Base-by-base conservation (phyloP, 1,139 yeast species). In the Taphrina pruni region DNA sequence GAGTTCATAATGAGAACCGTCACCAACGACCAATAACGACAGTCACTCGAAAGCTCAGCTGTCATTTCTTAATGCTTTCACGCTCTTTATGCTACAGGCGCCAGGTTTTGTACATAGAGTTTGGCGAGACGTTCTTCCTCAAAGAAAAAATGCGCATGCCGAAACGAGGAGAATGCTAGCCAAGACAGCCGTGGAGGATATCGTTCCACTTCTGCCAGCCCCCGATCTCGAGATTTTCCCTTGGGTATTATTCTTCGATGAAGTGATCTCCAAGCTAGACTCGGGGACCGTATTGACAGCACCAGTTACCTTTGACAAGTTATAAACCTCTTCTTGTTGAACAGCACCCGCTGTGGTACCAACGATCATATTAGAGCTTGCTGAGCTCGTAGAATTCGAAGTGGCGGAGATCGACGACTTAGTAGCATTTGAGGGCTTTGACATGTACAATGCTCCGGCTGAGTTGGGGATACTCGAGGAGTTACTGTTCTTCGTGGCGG, bases 81-180 rank as follows among this genome's bases (percentile, higher is more conserved):
- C 14, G 11, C 11, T 14, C 11, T 45, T 1, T n/a, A 45, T 45
- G 48, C 48, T 45, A 45, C 48, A 14, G 32, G 48, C 43, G 4
- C 11, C 43, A 39, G 11, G 6, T 39, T 39, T 14, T 39, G 43
- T 39, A 39, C 43, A 39, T 14, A 26, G 32, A 26, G 32, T 26
- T 26, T 26, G 2, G 32, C 4, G 32, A 26, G 32, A 26, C 32
- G 32, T 26, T 26, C 32, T 26, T 26, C 32, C 32, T 26, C 36
- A 50, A 8, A 50, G 36, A n/a, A 20, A 50, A 36, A 50, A 21
- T 11, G 54, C 54, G 21, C 35, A 50, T 2, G 36, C n/a, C 6
- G 54, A 50, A n/a, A 50, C 54, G 12, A 50, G 54, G 36, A 50
- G 54, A 50, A 50, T 50, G 36, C 54, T 26, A 26, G 36, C 36